These are phyloP conservation scores for Ambrosia hybrid DNA, from an alignment of 140 eudicot genomes.

Conservation along the genomic window DNA sequence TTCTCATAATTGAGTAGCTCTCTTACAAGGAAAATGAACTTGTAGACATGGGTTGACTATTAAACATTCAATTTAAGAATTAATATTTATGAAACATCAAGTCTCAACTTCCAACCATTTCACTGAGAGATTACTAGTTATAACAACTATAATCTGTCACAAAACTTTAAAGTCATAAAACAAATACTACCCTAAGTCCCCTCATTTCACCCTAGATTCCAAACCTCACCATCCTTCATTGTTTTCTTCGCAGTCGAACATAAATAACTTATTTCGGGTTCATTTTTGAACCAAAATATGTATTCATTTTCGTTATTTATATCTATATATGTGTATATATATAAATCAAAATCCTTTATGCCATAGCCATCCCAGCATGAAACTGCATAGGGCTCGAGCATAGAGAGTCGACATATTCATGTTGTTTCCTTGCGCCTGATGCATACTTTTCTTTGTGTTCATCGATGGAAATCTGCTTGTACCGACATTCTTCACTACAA, in stretches of 20 bases:
- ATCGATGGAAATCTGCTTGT: slow-evolving; percentile 56
- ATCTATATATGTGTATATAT: slow-evolving; percentile 25
- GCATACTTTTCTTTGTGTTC: slow-evolving; percentile 65
- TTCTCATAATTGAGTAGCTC: slow-evolving; percentile 2
- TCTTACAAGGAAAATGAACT: neutral
- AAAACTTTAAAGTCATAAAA: slow-evolving; percentile 25
- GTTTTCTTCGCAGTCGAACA: slow-evolving; percentile 17
- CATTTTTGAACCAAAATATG: slow-evolving; percentile 28
- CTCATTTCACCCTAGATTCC: slow-evolving; percentile 40
- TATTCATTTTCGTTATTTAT: slow-evolving; percentile 33
- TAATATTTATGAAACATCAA: neutral
- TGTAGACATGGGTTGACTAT: neutral
- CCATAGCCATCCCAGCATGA: slow-evolving; percentile 60
- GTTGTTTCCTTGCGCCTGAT: slow-evolving; percentile 45
- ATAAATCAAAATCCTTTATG: slow-evolving; percentile 24
- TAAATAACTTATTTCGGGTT: slow-evolving; percentile 39
- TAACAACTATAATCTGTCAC: slow-evolving; percentile 22
- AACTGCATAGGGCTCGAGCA: slow-evolving; percentile 68
- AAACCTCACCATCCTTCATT: slow-evolving; percentile 19
- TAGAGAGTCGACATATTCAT: slow-evolving; percentile 47
- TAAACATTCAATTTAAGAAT: neutral
- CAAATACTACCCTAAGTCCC: slow-evolving; percentile 32
- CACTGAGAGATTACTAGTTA: slow-evolving; percentile 20
- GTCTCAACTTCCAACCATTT: neutral
- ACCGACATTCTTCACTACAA: slow-evolving; percentile 84